phyloP scores from a whole-genome alignment of 129 eudicot genomes.

The Glebionis coronaria region DNA sequence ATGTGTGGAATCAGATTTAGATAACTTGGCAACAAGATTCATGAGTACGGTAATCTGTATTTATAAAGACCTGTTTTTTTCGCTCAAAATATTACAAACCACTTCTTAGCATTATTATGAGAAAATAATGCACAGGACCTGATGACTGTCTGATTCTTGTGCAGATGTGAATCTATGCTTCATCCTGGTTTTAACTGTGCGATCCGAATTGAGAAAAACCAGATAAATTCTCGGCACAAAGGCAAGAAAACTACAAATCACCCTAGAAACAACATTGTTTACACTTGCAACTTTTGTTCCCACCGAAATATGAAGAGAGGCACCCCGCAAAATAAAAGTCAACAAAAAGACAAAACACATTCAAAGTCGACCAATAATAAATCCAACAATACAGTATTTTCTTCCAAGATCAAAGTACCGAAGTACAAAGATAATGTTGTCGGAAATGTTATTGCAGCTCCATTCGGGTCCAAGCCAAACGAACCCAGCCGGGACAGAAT shows the following conservation, averaged over 20 bases:
- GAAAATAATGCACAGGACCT: background rate
- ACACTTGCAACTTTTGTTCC: slow-evolving; percentile 78
- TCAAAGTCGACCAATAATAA: slow-evolving; percentile 8
- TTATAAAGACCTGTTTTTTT: too few relatives aligned
- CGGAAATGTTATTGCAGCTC: background rate
- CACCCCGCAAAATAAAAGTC: slow-evolving; percentile 55
- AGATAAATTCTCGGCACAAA: slow-evolving; percentile 29
- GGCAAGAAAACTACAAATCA: slow-evolving; percentile 35
- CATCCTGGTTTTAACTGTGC: slow-evolving; percentile 80
- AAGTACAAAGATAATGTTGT: background rate
- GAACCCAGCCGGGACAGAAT: background rate
- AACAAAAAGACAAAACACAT: slow-evolving; percentile 41
- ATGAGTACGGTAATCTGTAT: too few relatives aligned
- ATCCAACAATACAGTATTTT: slow-evolving; percentile 11
- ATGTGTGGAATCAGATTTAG: too few relatives aligned
- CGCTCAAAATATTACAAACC: too few relatives aligned
- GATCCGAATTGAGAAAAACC: slow-evolving; percentile 60
- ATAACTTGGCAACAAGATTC: too few relatives aligned
- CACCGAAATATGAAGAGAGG: slow-evolving; percentile 72
- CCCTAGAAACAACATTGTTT: slow-evolving; percentile 59
- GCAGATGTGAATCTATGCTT: slow-evolving; percentile 90
- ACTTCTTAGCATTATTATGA: slow-evolving; percentile 1
- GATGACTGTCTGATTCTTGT: slow-evolving; percentile 6
- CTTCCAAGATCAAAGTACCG: background rate
- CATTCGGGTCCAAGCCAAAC: background rate